Evolutionary conservation across 441 rosid species (phyloP).

Genomic region (Brassica balearica): DNA sequence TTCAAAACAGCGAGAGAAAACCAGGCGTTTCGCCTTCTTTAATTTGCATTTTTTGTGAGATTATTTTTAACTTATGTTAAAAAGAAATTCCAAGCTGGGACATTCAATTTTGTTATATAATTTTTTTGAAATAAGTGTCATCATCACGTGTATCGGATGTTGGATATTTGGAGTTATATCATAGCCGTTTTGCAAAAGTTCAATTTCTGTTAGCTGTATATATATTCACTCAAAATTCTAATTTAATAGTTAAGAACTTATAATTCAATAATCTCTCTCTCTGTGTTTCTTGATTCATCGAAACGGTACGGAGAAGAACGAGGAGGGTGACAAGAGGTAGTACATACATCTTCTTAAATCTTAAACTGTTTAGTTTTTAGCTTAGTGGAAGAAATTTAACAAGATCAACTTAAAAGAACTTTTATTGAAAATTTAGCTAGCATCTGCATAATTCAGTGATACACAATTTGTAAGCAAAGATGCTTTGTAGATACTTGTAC

Average conservation of each 20-base stretch:
- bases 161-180: neutral
- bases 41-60: neutral
- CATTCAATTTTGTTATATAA: neutral
- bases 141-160: conserved; percentile 26
- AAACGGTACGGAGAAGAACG: conserved; percentile 1
- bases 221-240: neutral
- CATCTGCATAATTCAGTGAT: neutral
- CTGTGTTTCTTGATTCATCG: neutral
- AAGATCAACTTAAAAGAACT: neutral
- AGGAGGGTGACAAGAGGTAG: conserved; percentile 12
- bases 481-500: neutral
- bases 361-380: neutral
- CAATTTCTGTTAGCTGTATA: neutral
- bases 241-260: neutral
- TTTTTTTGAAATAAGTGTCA: neutral
- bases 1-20: conserved; percentile 10
- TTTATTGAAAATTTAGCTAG: neutral
- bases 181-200: conserved; percentile 22
- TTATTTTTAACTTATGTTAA: neutral
- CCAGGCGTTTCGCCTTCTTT: neutral
- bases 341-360: neutral
- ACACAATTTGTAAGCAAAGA: conserved; percentile 10
- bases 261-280: neutral
- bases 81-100: neutral
- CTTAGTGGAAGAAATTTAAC: neutral